Evolutionary conservation across 2,329 filamentous ascomycete genomes (phyloP).

Genomic region (Penicillium sp.): DNA sequence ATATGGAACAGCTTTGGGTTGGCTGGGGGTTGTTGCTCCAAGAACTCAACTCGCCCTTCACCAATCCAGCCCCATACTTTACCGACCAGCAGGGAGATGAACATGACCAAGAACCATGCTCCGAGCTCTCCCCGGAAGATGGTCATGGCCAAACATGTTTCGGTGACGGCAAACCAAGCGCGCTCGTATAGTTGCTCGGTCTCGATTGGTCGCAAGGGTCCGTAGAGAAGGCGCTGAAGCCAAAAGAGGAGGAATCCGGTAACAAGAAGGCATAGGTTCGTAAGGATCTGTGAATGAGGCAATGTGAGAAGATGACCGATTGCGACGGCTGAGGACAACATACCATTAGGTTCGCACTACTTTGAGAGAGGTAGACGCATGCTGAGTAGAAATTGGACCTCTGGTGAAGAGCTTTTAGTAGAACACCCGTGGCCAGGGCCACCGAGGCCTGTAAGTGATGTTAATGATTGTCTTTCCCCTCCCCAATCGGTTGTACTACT

Average conservation of each 20-base stretch:
- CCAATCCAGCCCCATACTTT: conserved; percentile 99
- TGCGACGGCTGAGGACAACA: conserved; percentile 31
- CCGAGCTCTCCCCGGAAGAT: conserved; percentile 96
- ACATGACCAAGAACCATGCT: conserved; percentile 95
- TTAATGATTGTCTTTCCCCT: conserved; percentile 14
- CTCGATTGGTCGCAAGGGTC: conserved; percentile 86
- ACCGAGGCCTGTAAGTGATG: conserved; percentile 65
- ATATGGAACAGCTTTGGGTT: conserved; percentile 88
- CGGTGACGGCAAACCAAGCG: conserved; percentile 96
- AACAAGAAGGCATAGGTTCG: conserved; percentile 83
- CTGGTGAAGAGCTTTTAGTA: conserved; percentile 90
- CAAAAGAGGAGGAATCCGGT: conserved; percentile 81
- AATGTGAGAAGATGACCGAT: background rate
- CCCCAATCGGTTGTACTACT: conserved; percentile 22
- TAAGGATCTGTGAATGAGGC: conserved; percentile 67
- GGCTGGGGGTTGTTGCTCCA: conserved; percentile 91
- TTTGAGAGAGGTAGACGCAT: conserved; percentile 94
- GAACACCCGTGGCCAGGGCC: conserved; percentile 78
- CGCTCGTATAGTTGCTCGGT: conserved; percentile 97
- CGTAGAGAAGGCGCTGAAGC: conserved; percentile 87
- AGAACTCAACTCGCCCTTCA: conserved; percentile 86
- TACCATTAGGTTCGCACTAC: conserved; percentile 92
- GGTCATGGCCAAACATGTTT: conserved; percentile 96
- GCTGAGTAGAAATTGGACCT: conserved; percentile 98
- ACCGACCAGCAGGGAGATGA: conserved; percentile 84